A percentile compares a stretch with the other conserved stretches of the same genome.
Conservation (phyloP, 768 basidiomycete genomes). For the Sarcomyxa edulis region DNA sequence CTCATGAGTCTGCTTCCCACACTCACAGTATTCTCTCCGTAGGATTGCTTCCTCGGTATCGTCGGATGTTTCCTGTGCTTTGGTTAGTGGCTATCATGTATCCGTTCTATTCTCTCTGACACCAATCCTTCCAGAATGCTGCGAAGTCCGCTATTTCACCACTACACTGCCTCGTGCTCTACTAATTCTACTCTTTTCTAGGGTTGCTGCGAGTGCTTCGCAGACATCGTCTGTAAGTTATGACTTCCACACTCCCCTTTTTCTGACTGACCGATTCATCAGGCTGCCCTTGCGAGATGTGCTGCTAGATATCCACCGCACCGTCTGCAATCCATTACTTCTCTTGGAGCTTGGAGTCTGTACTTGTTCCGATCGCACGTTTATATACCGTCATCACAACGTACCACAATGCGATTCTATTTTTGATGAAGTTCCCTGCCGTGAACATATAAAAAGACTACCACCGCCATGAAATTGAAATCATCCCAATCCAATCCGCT, state of each 20-base stretch:
- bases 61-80: constrained; percentile 49
- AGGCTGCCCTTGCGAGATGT: constrained; percentile 59
- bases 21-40: constrained; percentile 2
- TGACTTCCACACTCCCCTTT: background rate
- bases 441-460: too few species aligned
- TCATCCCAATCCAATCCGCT: too few species aligned
- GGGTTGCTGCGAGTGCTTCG: constrained; percentile 47
- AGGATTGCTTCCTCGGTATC: constrained; percentile 47
- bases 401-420: too few species aligned
- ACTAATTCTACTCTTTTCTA: background rate
- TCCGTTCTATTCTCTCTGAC: too few species aligned
- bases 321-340: too few species aligned
- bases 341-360: too few species aligned
- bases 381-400: too few species aligned
- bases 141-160: constrained; percentile 32
- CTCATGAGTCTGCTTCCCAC: too few species aligned
- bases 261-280: background rate
- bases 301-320: constrained; percentile 31
- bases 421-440: too few species aligned
- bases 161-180: background rate
- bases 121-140: constrained; percentile 29
- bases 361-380: too few species aligned
- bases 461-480: too few species aligned
- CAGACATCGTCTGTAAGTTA: constrained; percentile 42
- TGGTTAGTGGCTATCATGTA: constrained; percentile 24